Evolutionary conservation across 306 rosid genomes (phyloP), one percentile per base, ranked within the genome.

Genomic region (Casuarina glauca): DNA sequence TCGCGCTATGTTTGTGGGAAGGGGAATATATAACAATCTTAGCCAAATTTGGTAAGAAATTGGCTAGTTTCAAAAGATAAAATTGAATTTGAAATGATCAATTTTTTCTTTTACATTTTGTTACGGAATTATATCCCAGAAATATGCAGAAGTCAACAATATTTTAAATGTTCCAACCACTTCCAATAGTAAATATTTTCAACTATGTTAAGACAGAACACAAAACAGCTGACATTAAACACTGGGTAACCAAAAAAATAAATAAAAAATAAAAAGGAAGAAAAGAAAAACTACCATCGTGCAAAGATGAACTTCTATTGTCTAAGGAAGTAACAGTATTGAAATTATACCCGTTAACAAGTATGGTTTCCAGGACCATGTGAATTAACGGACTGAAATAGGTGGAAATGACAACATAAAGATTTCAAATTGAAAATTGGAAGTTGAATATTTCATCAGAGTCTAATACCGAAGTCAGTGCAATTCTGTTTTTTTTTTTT

Each of bases 1-100:
- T 55, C 70, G 80, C 82, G 80, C 58, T 71, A 80, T 70, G 68
- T 35, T 49, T 36, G 19, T 50, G 6, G 1, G 45, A 42, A 45
- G 17, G 20, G 50, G 7, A 26, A 43, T 7, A 35, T 44, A 61
- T 58, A 42, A n/a, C 35, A 9, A 17, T 19, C 69, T 36, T 13
- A 63, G 45, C 19, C 6, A 62, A 13, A 62, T 63, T 39, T 63
- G 69, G 6, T 63, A 63, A 19, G 11, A 63, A 63, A 39, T 39
- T 63, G 36, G 69, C 46, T 36, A 36, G 13, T 63, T 38, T 13
- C 11, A 36, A 6, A 63, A 63, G 6, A 62, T 4, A 36, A 8
- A 62, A 62, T 9, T 32, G 5, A 61, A 61, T 32, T 61, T 61
- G 26, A 54, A 54, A 53, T 3, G 7, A 11, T 50, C 11, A 57